These are phyloP conservation scores for Arthromyces matolae DNA, from an alignment of 768 basidiomycete species.

Conservation along the genomic window DNA sequence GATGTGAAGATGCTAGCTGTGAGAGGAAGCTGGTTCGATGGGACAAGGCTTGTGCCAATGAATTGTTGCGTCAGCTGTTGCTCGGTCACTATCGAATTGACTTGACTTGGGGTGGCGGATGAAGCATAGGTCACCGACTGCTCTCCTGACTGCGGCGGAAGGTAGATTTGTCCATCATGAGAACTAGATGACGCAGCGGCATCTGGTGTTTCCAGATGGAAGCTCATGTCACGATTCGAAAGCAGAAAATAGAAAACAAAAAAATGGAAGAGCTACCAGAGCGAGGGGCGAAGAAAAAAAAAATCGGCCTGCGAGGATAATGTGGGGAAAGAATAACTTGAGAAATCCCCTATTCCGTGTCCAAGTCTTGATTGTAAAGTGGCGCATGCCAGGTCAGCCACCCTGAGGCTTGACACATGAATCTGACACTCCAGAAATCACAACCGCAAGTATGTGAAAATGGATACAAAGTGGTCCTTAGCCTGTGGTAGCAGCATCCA, in stretches of 20 bases:
- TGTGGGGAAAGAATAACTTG: background rate
- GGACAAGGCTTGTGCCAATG: background rate
- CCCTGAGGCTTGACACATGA: background rate
- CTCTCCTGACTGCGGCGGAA: background rate
- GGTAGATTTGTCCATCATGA: background rate
- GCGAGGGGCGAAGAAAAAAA: constrained; percentile 12
- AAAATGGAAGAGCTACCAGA: constrained; percentile 13
- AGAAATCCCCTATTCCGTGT: constrained; percentile 1
- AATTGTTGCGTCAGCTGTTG: constrained; percentile 7
- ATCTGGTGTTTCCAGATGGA: background rate
- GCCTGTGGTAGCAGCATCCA: too few species aligned
- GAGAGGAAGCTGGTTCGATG: constrained; percentile 6
- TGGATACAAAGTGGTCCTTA: too few species aligned
- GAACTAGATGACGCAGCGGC: background rate
- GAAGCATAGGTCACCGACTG: background rate
- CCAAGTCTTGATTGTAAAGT: background rate
- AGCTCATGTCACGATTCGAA: constrained; percentile 1
- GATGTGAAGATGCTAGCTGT: constrained; percentile 3
- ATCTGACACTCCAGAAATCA: too few species aligned
- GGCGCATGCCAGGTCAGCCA: constrained; percentile 7
- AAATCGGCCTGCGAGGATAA: constrained; percentile 20
- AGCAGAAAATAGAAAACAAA: too few species aligned
- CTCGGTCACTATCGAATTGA: background rate
- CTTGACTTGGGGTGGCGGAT: background rate
- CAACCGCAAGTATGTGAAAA: too few species aligned